A percentile compares a stretch with the other conserved stretches of the same genome.
Evolutionary conservation across 2,329 filamentous ascomycete genomes (phyloP).

Genomic region (Beauveria rudraprayagi): DNA sequence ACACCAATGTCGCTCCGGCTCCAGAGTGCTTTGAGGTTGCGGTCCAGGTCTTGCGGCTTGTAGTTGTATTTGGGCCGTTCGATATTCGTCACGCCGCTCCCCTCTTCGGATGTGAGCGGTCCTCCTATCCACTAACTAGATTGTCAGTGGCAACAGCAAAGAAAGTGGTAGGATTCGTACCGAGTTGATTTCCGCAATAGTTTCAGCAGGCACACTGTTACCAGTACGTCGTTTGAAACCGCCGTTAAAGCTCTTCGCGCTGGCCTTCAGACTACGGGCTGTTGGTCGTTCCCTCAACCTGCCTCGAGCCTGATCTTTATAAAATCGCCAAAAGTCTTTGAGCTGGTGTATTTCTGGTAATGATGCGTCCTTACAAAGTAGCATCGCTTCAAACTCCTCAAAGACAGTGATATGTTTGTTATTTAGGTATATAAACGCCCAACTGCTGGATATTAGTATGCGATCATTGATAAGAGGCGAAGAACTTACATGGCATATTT

Average conservation of each 20-base stretch:
- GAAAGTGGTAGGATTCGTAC: not conserved
- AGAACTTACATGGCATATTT: not conserved
- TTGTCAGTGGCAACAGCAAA: not conserved
- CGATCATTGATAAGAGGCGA: not conserved
- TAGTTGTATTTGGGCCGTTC: slow-evolving; percentile 1
- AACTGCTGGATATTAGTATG: not conserved
- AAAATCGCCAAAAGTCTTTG: slow-evolving; percentile 5
- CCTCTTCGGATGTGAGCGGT: not conserved
- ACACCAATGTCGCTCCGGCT: not conserved
- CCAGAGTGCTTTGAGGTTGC: slow-evolving; percentile 1
- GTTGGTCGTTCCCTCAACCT: not conserved
- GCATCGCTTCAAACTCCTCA: not conserved
- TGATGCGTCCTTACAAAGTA: not conserved
- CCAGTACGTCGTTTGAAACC: slow-evolving; percentile 2
- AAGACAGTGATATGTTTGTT: not conserved
- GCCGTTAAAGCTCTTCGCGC: not conserved
- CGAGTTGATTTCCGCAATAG: not conserved
- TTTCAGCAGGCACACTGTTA: not conserved
- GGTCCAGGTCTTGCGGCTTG: not conserved
- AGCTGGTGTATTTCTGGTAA: not conserved
- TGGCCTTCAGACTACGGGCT: not conserved
- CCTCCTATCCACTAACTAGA: not conserved
- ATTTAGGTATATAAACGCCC: not conserved
- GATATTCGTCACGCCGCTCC: not conserved
- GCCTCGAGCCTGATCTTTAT: slow-evolving; percentile 1